Percentiles rank a stretch among this genome's conserved stretches.
Evolutionary conservation across 768 basidiomycete species (phyloP).

Genomic region (Mrakia frigida): DNA sequence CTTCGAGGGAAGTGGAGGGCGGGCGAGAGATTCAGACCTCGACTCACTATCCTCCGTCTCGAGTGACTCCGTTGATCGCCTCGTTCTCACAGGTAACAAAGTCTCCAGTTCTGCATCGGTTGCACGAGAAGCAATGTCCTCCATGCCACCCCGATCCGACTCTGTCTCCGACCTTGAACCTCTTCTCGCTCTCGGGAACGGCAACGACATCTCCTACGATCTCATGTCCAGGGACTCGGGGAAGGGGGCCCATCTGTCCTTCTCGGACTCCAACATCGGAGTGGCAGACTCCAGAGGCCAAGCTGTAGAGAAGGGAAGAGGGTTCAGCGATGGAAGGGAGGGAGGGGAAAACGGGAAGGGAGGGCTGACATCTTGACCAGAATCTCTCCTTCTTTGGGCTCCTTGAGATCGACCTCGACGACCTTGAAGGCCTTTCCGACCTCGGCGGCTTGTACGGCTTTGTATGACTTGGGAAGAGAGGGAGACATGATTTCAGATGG

Average conservation of each 20-base stretch:
- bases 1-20: neutral
- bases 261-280: slow-evolving; percentile 26
- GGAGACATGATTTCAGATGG: neutral
- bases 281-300: neutral
- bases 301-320: neutral
- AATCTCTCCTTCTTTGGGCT: slow-evolving; percentile 33
- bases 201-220: slow-evolving; percentile 36
- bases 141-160: slow-evolving; percentile 38
- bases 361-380: slow-evolving; percentile 30
- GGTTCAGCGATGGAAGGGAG: neutral
- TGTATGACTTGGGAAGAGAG: slow-evolving; percentile 35
- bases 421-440: slow-evolving; percentile 26
- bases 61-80: slow-evolving; percentile 36
- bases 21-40: neutral
- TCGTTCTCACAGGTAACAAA: slow-evolving; percentile 36
- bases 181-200: slow-evolving; percentile 31
- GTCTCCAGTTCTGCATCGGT: slow-evolving; percentile 26
- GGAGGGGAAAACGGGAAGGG: neutral
- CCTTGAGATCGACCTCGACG: slow-evolving; percentile 32
- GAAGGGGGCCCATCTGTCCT: slow-evolving; percentile 25
- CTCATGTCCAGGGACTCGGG: slow-evolving; percentile 34
- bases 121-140: slow-evolving; percentile 24
- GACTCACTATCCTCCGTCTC: slow-evolving; percentile 13
- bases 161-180: slow-evolving; percentile 37
- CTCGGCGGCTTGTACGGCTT: slow-evolving; percentile 23